These are phyloP conservation scores for Amanita muscaria DNA, from an alignment of 768 basidiomycete species.

Conservation along the genomic window DNA sequence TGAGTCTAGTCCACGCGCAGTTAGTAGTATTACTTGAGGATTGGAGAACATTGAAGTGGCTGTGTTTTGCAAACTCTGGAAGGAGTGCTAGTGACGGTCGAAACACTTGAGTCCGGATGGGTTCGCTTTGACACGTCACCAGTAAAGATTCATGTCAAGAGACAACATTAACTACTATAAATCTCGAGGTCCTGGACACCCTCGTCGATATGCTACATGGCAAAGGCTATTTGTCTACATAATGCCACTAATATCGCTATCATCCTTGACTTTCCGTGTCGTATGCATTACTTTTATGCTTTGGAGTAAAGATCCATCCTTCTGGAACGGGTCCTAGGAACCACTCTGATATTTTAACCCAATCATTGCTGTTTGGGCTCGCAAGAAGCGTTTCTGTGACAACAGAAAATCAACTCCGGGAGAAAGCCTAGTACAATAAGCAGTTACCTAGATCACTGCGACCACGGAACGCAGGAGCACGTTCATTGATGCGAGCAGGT, in stretches of 20 bases:
- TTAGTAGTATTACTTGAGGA: conserved; percentile 15
- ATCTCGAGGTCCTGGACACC: conserved; percentile 59
- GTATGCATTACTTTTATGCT: conserved; percentile 88
- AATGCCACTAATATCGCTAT: not conserved
- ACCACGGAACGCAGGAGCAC: conserved; percentile 81
- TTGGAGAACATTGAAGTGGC: conserved; percentile 44
- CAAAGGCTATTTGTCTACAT: no score
- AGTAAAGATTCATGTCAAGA: not conserved
- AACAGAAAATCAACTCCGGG: conserved; percentile 2
- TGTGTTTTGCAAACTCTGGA: conserved; percentile 42
- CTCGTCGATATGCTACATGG: conserved; percentile 45
- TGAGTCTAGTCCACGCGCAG: conserved; percentile 24
- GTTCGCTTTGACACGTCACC: conserved; percentile 33
- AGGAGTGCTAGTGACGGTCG: conserved; percentile 46
- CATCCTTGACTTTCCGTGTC: conserved; percentile 36
- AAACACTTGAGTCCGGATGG: conserved; percentile 42
- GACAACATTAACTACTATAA: conserved; percentile 42
- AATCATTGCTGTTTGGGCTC: conserved; percentile 71
- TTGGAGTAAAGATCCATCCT: conserved; percentile 79
- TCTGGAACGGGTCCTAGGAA: conserved; percentile 86
- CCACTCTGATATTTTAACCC: conserved; percentile 94
- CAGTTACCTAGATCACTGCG: conserved; percentile 77
- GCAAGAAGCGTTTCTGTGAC: conserved; percentile 74
- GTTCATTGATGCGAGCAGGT: conserved; percentile 81
- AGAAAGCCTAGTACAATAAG: not conserved